phyloP scores from a whole-genome alignment of 768 basidiomycete genomes.

The Pleurotus citrinopileatus region DNA sequence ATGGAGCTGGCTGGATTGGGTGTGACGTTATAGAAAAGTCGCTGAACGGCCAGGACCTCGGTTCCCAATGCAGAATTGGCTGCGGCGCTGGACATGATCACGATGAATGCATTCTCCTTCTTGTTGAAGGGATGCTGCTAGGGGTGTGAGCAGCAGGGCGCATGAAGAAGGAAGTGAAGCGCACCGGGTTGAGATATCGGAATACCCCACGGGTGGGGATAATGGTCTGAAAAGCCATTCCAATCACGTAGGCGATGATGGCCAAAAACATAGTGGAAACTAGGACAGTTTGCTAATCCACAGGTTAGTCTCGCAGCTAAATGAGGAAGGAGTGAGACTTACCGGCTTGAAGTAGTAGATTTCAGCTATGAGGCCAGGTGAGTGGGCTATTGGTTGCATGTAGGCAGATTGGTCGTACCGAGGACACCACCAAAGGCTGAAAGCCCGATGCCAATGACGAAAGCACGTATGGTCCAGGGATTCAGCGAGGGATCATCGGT shows the following conservation, averaged over 20 bases:
- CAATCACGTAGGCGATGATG: constrained; percentile 48
- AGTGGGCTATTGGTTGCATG: constrained; percentile 6
- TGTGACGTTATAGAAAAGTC: constrained; percentile 50
- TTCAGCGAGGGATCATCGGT: constrained; percentile 43
- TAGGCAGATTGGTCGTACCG: constrained; percentile 22
- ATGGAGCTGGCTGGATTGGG: constrained; percentile 44
- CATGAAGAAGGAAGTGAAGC: constrained; percentile 14
- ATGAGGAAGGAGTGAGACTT: constrained; percentile 7
- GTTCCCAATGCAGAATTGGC: constrained; percentile 52
- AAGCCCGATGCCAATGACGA: constrained; percentile 44
- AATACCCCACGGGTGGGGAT: constrained; percentile 44
- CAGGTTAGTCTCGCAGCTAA: background rate
- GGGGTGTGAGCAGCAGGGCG: constrained; percentile 5
- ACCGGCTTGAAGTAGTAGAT: constrained; percentile 65
- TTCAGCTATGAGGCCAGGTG: constrained; percentile 34
- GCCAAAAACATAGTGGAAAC: constrained; percentile 55
- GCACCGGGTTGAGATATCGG: constrained; percentile 50
- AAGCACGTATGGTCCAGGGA: constrained; percentile 45
- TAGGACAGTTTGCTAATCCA: constrained; percentile 42
- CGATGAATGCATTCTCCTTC: constrained; percentile 57
- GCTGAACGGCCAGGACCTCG: constrained; percentile 52
- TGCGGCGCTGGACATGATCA: constrained; percentile 56
- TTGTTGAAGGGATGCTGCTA: constrained; percentile 57
- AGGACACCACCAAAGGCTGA: constrained; percentile 49
- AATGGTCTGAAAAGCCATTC: constrained; percentile 40